Evolutionary conservation across 2,329 filamentous ascomycete species (phyloP), one percentile per base, ranked within the genome.

Genomic region (Epichloe sibirici): DNA sequence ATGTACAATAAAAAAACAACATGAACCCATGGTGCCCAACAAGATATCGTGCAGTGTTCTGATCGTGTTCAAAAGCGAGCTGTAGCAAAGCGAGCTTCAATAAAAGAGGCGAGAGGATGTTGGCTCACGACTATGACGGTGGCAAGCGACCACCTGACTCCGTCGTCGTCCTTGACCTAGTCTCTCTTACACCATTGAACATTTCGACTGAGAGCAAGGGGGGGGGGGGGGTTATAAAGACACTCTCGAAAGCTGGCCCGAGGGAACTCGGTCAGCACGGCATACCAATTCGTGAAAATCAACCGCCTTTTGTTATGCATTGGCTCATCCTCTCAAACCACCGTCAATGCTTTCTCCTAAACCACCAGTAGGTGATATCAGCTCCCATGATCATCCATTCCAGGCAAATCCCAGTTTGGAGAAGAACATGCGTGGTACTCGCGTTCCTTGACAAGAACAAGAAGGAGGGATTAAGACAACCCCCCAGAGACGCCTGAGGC

Each of bases 1-100:
- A 61, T 60, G 56, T 61, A 61, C 59, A 61, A 49, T 56, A 57
- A 57, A 51, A 56, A 56, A 54, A 56, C 48, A 53, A 45, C 39
- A 39, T 25, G 39, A 51, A 45, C 51, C 21, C 34, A 43, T 44
- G 23, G 21, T 34, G 44, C 50, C 43, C 44, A 17, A 51, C 50
- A 47, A 51, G 17, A 51, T 28, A 45, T 38, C 37, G 15, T 48
- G 23, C 21, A 9, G 13, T 21, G 40, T 43, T 23, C 17, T 31
- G 31, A 23, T 12, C 5, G 17, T 25, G 40, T 39, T 31, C 31
- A 31, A 39, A 25, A 6, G 12, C 40, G 17, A 12, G 40, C 40
- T 43, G 1, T 43, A 44, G 11, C n/a, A n/a, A n/a, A 42, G n/a
- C 39, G 6, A 21, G 21, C 42, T 21, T 13, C 42, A 13, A 44